Evolutionary conservation across 176 grass and related monocot species (phyloP), one percentile per base, ranked within the genome.

Genomic region (Carex kokanica): DNA sequence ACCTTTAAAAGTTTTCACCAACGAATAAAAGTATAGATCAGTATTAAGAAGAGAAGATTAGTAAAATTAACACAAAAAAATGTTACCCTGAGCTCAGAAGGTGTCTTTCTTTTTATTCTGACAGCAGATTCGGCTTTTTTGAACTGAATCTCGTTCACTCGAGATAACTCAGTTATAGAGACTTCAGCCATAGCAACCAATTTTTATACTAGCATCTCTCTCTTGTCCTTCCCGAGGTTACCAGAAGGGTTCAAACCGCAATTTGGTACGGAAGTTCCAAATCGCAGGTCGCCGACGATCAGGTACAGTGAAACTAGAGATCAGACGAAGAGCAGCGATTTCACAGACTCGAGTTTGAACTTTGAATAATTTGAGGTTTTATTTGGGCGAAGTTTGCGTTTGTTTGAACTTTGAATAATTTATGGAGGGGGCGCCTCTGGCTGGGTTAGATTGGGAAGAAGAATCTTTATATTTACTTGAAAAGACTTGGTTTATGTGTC

Each of bases 51-150:
- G 5, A 61, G 34, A 45, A 64, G 1, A 45, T 73, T 53, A 69
- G 3, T 38, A 32, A 87, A 79, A 23, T 14, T n/a, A 23, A 18
- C 8, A 24, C 52, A 67, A 47, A 29, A 18, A 24, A 54, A 47
- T 18, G 32, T 91, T 89, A 94, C 94, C 53, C 94, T 88, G 5
- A 97, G 88, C 53, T 97, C 88, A 0, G 88, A 97, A 21, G 94
- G 94, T 0, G 94, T 97, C 90, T 97, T 97, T 78, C 94, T 87
- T 88, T 97, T 97, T 88, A 90, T 92, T 67, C 83, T 90, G 8
- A 71, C 82, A 68, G 73, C 63, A 54, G 29, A 60, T 6, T 40
- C 18, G 0, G 68, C 15, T 84, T 78, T 90, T 87, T 88, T 86
- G 23, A 92, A 86, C 43, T 86, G 31, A 0, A 80, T 87, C 6